phyloP scores from a whole-genome alignment of 331 rosid genomes.

The Pyracantha coccinea region DNA sequence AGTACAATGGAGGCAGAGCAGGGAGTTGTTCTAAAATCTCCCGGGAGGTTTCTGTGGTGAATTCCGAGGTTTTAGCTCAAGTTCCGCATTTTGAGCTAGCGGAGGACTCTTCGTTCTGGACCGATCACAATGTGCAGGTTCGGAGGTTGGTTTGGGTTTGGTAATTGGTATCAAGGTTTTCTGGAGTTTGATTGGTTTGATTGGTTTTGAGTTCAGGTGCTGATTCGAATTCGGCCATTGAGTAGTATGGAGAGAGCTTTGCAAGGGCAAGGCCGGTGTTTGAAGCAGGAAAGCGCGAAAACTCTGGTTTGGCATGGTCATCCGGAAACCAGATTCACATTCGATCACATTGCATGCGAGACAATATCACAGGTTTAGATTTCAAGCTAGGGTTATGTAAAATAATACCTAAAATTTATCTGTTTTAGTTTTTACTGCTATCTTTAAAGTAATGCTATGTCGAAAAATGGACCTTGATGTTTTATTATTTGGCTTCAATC shows the following conservation, averaged over 20 bases:
- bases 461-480: not conserved
- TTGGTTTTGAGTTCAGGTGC: slow-evolving; percentile 45
- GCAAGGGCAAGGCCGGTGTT: slow-evolving; percentile 64
- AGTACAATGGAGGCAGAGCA: slow-evolving; percentile 30
- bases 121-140: slow-evolving; percentile 92
- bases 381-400: not conserved
- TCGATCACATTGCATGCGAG: slow-evolving; percentile 84
- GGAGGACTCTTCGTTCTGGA: slow-evolving; percentile 74
- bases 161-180: not conserved
- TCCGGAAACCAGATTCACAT: slow-evolving; percentile 91
- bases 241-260: slow-evolving; percentile 57
- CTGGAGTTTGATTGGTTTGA: slow-evolving; percentile 10
- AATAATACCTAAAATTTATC: not conserved
- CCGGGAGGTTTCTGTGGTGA: slow-evolving; percentile 26
- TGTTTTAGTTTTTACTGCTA: not conserved
- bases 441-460: not conserved
- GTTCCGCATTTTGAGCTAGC: slow-evolving; percentile 63
- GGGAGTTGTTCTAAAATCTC: slow-evolving; percentile 23
- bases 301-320: slow-evolving; percentile 86
- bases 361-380: slow-evolving; percentile 59
- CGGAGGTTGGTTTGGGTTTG: not conserved
- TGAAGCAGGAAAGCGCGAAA: slow-evolving; percentile 77
- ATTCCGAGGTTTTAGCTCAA: slow-evolving; percentile 22
- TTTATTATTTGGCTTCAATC: not conserved
- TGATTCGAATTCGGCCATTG: slow-evolving; percentile 81